A percentile compares a stretch with the other conserved stretches of the same genome.
Evolutionary conservation across 306 rosid genomes (phyloP).

Genomic region (Lablab purpureus): DNA sequence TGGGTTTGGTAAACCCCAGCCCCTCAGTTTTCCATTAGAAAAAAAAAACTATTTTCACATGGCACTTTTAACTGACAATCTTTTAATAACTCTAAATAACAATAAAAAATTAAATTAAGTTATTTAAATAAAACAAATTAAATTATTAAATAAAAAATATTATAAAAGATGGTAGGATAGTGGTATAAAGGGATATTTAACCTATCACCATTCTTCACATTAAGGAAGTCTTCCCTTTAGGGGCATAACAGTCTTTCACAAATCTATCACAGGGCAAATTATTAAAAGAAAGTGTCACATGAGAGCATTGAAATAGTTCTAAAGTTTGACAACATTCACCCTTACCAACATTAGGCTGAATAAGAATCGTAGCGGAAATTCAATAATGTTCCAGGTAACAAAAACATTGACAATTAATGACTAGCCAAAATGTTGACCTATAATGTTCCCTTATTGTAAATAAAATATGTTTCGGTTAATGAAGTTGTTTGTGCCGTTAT

Average conservation of each 20-base stretch:
- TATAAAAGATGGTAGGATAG: no score
- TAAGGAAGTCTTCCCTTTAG: conserved; percentile 38
- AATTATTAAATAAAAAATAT: no score
- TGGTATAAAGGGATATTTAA: no score
- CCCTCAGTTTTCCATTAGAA: conserved; percentile 40
- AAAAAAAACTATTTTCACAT: no score
- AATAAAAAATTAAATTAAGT: no score
- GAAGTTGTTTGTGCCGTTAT: conserved; percentile 60
- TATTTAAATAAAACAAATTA: no score
- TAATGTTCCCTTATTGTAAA: not conserved
- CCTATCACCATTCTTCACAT: no score
- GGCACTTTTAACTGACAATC: no score
- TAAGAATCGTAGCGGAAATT: not conserved
- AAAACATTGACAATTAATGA: conserved; percentile 6
- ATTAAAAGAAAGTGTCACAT: conserved; percentile 20
- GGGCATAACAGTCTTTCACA: conserved; percentile 20
- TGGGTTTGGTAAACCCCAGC: conserved; percentile 40
- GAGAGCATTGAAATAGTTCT: conserved; percentile 24
- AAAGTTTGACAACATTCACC: conserved; percentile 20
- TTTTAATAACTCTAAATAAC: no score
- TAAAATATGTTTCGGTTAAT: conserved; percentile 33
- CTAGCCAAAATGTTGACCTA: conserved; percentile 44
- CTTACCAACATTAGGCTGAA: not conserved
- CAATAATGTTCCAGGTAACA: not conserved
- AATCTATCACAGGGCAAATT: not conserved